Percentiles rank a stretch among this genome's conserved stretches.
These are phyloP conservation scores for Camellia lanceoleosa DNA, from an alignment of 148 eudicot genomes.

Conservation along the genomic window DNA sequence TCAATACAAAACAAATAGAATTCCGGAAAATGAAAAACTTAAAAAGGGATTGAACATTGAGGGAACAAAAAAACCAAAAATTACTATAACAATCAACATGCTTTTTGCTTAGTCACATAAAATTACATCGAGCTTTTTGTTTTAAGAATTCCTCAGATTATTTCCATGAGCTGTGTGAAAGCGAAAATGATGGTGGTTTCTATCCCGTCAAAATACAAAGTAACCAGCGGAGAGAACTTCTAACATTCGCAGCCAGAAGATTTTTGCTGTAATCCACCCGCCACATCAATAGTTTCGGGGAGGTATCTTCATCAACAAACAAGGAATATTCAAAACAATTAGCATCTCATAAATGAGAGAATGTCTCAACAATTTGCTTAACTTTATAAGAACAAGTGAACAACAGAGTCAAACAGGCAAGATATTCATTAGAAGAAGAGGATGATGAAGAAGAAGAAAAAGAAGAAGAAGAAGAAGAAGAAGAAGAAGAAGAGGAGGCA, in stretches of 20 bases:
- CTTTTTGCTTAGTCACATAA: not conserved
- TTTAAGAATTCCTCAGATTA: slow-evolving; percentile 1
- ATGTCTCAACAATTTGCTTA: not conserved
- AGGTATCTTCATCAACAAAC: slow-evolving; percentile 39
- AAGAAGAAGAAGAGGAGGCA: not conserved
- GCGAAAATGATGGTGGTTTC: not conserved
- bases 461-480: too few species aligned
- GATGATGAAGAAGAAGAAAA: too few species aligned
- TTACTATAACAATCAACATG: not conserved
- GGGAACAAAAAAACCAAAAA: not conserved
- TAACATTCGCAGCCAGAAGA: slow-evolving; percentile 71
- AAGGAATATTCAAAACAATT: not conserved
- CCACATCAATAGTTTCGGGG: slow-evolving; percentile 69
- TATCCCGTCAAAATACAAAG: not conserved
- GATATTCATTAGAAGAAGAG: not conserved
- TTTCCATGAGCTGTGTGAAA: not conserved
- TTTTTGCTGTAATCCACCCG: slow-evolving; percentile 50
- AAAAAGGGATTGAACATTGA: not conserved
- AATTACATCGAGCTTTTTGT: not conserved
- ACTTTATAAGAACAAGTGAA: not conserved
- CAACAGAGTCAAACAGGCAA: not conserved
- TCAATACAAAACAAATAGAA: not conserved
- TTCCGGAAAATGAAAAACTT: not conserved
- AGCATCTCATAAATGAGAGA: not conserved
- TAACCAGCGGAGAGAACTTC: slow-evolving; percentile 3